A percentile compares a stretch with the other conserved stretches of the same genome.
phyloP scores from a whole-genome alignment of 2,329 filamentous ascomycete genomes.

The Aureobasidium subglaciale region DNA sequence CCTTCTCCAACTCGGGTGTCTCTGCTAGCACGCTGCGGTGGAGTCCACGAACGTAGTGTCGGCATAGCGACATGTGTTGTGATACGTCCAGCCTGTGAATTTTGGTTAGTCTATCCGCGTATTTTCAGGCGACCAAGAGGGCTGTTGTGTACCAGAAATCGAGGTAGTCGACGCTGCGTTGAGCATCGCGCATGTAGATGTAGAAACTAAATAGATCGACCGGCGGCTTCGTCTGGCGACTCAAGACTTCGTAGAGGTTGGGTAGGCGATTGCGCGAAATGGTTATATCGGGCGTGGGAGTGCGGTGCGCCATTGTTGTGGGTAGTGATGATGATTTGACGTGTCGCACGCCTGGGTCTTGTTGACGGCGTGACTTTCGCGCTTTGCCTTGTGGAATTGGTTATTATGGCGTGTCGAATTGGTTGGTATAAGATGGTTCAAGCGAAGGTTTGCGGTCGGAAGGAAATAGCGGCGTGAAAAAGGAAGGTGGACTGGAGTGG shows the following conservation, averaged over 20 bases:
- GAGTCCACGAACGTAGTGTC: constrained; percentile 93
- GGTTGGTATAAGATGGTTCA: background rate
- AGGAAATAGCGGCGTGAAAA: background rate
- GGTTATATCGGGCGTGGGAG: background rate
- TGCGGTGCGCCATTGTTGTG: constrained; percentile 9
- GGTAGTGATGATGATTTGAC: background rate
- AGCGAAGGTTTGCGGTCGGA: background rate
- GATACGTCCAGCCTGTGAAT: constrained; percentile 89
- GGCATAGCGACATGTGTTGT: constrained; percentile 95
- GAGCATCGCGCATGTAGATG: constrained; percentile 99
- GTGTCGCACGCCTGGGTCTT: constrained; percentile 1
- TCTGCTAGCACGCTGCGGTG: constrained; percentile 87
- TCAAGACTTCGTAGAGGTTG: constrained; percentile 91
- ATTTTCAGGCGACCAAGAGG: background rate
- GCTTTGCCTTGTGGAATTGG: background rate
- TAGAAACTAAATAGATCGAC: constrained; percentile 99
- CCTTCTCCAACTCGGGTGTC: constrained; percentile 82
- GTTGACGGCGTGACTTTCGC: background rate
- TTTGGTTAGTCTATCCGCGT: constrained; percentile 14
- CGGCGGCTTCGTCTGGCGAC: constrained; percentile 84
- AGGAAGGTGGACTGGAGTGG: background rate
- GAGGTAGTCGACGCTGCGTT: constrained; percentile 93
- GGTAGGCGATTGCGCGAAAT: constrained; percentile 70
- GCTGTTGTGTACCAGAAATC: constrained; percentile 73
- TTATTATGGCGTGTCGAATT: background rate